A percentile compares a stretch with the other conserved stretches of the same genome.
These are phyloP conservation scores for Amanita pallidorosea DNA, from an alignment of 768 basidiomycete genomes.

Conservation along the genomic window DNA sequence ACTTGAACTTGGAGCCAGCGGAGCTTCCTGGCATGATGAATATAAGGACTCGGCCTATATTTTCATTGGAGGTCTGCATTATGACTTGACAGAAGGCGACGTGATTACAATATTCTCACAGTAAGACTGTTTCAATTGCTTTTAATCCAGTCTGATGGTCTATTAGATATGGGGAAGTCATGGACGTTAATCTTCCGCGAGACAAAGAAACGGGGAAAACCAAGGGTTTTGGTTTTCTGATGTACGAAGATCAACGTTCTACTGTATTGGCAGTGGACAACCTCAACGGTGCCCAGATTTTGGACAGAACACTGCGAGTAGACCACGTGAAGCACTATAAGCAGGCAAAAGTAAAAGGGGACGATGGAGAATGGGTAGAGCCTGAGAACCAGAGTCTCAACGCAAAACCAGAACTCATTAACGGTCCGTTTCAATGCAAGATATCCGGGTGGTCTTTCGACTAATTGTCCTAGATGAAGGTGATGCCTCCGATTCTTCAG, in stretches of 20 bases:
- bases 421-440: not conserved
- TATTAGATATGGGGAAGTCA: slow-evolving; percentile 86
- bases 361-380: slow-evolving; percentile 81
- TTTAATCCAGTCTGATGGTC: slow-evolving; percentile 3
- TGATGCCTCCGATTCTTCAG: slow-evolving; percentile 55
- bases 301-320: slow-evolving; percentile 81
- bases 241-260: slow-evolving; percentile 98
- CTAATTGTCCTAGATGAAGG: slow-evolving; percentile 29
- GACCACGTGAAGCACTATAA: slow-evolving; percentile 92
- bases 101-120: slow-evolving; percentile 97
- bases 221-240: slow-evolving; percentile 89
- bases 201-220: slow-evolving; percentile 90
- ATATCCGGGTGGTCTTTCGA: not conserved
- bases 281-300: slow-evolving; percentile 86
- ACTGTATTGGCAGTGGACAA: slow-evolving; percentile 97
- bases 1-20: slow-evolving; percentile 62
- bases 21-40: slow-evolving; percentile 91
- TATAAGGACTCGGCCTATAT: slow-evolving; percentile 98
- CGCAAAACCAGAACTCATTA: slow-evolving; percentile 67
- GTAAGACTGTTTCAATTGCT: slow-evolving; percentile 35
- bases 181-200: slow-evolving; percentile 90
- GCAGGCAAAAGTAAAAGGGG: slow-evolving; percentile 66
- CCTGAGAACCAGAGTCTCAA: slow-evolving; percentile 81
- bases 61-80: slow-evolving; percentile 81
- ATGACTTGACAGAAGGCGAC: slow-evolving; percentile 92